Percentiles rank a stretch among this genome's conserved stretches.
Evolutionary conservation across 306 rosid genomes (phyloP).

Genomic region (Crataegus laevigata): DNA sequence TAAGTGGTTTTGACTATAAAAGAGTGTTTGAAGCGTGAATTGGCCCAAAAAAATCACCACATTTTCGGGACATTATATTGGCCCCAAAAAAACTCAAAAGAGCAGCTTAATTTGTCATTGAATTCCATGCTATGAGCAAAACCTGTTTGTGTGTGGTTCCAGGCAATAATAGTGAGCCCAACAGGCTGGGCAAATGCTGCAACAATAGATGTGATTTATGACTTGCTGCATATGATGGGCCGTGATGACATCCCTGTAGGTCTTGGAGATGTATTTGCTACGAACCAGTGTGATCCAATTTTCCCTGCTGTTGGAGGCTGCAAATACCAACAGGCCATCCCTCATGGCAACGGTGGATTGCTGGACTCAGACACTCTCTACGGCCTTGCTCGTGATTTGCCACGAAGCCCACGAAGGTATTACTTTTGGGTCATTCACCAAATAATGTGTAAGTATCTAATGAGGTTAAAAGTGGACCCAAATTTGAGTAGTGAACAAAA

Average conservation of each 20-base stretch:
- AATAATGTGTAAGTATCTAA: neutral
- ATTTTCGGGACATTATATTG: neutral
- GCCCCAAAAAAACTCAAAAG: neutral
- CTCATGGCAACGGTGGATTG: constrained; percentile 79
- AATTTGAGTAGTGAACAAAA: neutral
- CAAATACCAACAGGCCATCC: constrained; percentile 61
- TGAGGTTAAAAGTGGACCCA: neutral
- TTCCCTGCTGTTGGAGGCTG: constrained; percentile 53
- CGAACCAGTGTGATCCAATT: constrained; percentile 53
- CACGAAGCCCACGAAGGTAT: constrained; percentile 85
- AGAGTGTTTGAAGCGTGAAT: too few relatives aligned
- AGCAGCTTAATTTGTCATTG: neutral
- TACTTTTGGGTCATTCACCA: neutral
- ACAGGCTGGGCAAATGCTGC: constrained; percentile 95
- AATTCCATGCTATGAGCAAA: neutral
- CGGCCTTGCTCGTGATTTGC: constrained; percentile 73
- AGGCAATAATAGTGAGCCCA: constrained; percentile 89
- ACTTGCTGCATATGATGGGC: constrained; percentile 93
- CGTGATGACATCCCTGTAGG: constrained; percentile 87
- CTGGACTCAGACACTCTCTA: constrained; percentile 87
- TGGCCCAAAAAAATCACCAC: neutral
- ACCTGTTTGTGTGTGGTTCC: neutral
- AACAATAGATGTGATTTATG: constrained; percentile 73
- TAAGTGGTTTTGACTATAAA: too few relatives aligned
- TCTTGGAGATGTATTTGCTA: constrained; percentile 60